A percentile compares a stretch with the other conserved stretches of the same genome.
Conservation (phyloP, 1,139 yeast genomes). For the Zygoascus hellenicus region DNA sequence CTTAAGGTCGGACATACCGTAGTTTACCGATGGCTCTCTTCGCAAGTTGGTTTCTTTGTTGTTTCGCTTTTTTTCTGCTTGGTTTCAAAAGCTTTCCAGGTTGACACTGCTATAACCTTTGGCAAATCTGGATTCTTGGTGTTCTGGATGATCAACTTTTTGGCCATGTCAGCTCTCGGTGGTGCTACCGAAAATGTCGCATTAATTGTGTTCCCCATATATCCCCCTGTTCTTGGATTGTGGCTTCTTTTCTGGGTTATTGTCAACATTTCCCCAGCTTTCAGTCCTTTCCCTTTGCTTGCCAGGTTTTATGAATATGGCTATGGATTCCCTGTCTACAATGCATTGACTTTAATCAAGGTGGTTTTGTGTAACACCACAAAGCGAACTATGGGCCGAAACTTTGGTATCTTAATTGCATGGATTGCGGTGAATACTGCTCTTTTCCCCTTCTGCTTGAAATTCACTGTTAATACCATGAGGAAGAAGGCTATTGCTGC, state of each 20-base stretch:
- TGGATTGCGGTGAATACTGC: slow-evolving; percentile 52
- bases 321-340: slow-evolving; percentile 59
- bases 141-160: slow-evolving; percentile 56
- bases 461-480: slow-evolving; percentile 18
- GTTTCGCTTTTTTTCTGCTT: slow-evolving; percentile 51
- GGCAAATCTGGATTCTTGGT: slow-evolving; percentile 60
- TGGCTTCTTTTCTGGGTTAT: slow-evolving; percentile 63
- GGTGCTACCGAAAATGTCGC: slow-evolving; percentile 59
- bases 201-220: slow-evolving; percentile 40
- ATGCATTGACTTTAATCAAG: slow-evolving; percentile 49
- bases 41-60: slow-evolving; percentile 44
- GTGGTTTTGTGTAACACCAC: slow-evolving; percentile 55
- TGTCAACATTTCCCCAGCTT: slow-evolving; percentile 54
- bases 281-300: slow-evolving; percentile 50
- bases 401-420: slow-evolving; percentile 50
- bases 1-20: slow-evolving; percentile 44
- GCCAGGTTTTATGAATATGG: slow-evolving; percentile 57
- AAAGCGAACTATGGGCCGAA: slow-evolving; percentile 51
- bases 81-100: slow-evolving; percentile 56
- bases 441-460: slow-evolving; percentile 42
- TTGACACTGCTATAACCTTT: slow-evolving; percentile 47
- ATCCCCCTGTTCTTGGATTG: slow-evolving; percentile 50
- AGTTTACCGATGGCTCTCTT: slow-evolving; percentile 40
- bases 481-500: slow-evolving; percentile 10
- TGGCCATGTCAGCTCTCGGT: slow-evolving; percentile 57